Base-by-base conservation (phyloP, 2,329 filamentous ascomycete species). In the Aspergillus versicolor region DNA sequence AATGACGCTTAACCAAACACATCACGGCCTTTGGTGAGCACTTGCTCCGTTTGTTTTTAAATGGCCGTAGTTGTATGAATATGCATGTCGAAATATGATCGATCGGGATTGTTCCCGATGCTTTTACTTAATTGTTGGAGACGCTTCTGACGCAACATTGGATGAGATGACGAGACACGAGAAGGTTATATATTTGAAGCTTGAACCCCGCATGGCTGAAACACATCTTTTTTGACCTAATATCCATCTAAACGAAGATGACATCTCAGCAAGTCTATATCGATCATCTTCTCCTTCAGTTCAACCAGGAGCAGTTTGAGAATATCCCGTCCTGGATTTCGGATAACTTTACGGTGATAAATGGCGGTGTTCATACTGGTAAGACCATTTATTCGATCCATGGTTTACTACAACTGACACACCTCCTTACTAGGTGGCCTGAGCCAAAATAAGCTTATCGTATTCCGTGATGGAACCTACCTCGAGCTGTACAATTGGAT, bases 401-500 rank as follows among this genome's bases (percentile, higher is more conserved):
- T 13, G 41, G 13, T 8, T 12, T 27, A 38, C 21, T 27, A 46
- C 17, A 2, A 17, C 44, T 52, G 41, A 52, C 30, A 46, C 3
- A 43, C 6, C 32, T 5, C 50, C 41, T 12, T n/a, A 15, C 19
- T 17, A 60, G 58, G 55, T 32, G 55, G 55, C 15, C 27, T 52
- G 12, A 60, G 55, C n/a, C 56, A 49, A n/a, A 61, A 61, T 38
- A 54, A 61, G 34, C 34, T 61, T 7, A 58, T 61, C n/a, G 19
- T 58, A 12, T 58, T 61, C 41, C 13, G 48, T 21, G 59, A 61
- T 27, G 48, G 49, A 15, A 61, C 56, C 7, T 61, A 61, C 34
- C 52, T 61, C 12, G 59, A 61, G 34, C 52, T 61, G 12, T 57
- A 56, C 12, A 56, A 58, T 17, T 56, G 56, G 56, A 51, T 58